Percentiles rank a stretch among this genome's conserved stretches.
Conservation (phyloP, 139 green algal species). For the Tetraselmis striata region DNA sequence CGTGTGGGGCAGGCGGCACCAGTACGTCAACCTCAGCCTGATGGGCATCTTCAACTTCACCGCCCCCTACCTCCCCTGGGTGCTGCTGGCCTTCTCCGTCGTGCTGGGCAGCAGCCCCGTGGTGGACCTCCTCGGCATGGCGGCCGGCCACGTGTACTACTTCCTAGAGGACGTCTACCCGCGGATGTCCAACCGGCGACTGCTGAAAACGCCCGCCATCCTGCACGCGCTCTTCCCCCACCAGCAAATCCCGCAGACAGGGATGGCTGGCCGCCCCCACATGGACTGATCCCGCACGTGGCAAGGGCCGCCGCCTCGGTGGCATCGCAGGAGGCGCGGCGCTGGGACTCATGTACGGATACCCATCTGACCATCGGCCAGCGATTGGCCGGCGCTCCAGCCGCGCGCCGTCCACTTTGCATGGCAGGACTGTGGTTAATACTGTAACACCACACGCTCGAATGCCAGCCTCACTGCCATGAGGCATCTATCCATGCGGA, state of each 20-base stretch:
- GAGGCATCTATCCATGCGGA: too few relatives aligned
- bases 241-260: not conserved
- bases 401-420: too few relatives aligned
- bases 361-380: too few relatives aligned
- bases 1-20: slow-evolving; percentile 91
- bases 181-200: slow-evolving; percentile 64
- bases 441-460: too few relatives aligned
- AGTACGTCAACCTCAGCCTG: slow-evolving; percentile 89
- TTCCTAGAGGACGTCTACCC: slow-evolving; percentile 98
- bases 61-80: slow-evolving; percentile 96
- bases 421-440: too few relatives aligned
- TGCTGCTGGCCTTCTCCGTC: slow-evolving; percentile 89
- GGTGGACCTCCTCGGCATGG: slow-evolving; percentile 91
- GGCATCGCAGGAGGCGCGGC: too few relatives aligned
- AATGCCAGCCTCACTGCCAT: too few relatives aligned
- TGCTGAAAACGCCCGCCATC: slow-evolving; percentile 71
- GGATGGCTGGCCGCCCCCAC: not conserved
- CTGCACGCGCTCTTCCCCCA: slow-evolving; percentile 61
- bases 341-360: too few relatives aligned
- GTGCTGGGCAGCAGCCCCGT: slow-evolving; percentile 81
- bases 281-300: too few relatives aligned
- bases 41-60: slow-evolving; percentile 98
- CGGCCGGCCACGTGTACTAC: slow-evolving; percentile 91
- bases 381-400: too few relatives aligned
- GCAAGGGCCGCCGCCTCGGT: too few relatives aligned